Base-by-base conservation (phyloP, 2,329 filamentous ascomycete species). In the Domatiomyces catenatus region DNA sequence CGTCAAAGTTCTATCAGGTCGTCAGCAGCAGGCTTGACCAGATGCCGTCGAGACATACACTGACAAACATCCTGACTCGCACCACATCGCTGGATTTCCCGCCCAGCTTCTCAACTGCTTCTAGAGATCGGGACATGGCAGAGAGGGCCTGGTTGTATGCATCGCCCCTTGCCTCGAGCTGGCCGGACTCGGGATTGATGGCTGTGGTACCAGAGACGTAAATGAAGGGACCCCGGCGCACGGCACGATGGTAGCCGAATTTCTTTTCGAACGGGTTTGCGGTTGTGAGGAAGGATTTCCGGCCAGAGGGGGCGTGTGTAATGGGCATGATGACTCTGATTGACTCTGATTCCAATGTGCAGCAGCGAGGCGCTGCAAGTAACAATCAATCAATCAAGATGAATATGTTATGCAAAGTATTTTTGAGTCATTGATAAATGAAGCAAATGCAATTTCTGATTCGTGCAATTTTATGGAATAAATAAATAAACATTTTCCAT, bases 181-280 rank as follows among this genome's bases (percentile, higher is more conserved):
- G 54, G 20, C 63, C 65, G 7, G 42, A 42, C 15, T 54, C 39
- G 1, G 63, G 63, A 47, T 66, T 62, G 42, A 66, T 61, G 15
- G 66, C 61, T 7, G 66, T 69, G n/a, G 66, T 64, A 12, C 66
- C 66, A 8, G 66, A 64, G 20, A 68, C 63, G 54, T 62, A 67
- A 46, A 69, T 65, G 3, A 63, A 61, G 2, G 59, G 56, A 4
- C 63, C 63, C 28, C 60, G 60, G 6, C 65, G 65, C 18, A 69
- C 60, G 17, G 66, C 66, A 36, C 66, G 66, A 51, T 67, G 66
- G 49, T 68, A 66, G 28, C 65, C 65, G 49, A 67, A 62, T 42
- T 54, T 54, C 28, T 61, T 56, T 50, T 69, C 66, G 53, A 61
- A 67, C 5, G 64, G 66, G 4, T 66, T 68, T 17, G 59, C 48